Evolutionary conservation across 805 yeast species (phyloP).

Genomic region (Gaillardinia entomophila): DNA sequence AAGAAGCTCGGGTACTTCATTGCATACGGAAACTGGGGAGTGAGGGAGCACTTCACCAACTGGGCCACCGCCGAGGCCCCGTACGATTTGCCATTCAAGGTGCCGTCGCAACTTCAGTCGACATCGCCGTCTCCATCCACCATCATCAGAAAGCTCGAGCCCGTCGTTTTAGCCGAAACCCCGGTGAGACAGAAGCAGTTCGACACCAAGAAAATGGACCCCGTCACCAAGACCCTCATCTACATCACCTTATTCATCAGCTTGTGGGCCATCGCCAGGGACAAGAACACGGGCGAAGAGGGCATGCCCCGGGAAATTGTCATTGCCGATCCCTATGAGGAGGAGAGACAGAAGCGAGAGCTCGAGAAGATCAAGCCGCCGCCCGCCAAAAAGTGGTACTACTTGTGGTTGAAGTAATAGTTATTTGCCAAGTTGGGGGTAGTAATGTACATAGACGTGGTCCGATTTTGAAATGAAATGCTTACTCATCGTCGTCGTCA

Average conservation of each 20-base stretch:
- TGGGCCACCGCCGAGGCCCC: conserved; percentile 44
- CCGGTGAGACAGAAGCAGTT: conserved; percentile 40
- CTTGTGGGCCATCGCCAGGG: conserved; percentile 50
- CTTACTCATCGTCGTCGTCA: conserved; percentile 41
- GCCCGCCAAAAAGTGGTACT: conserved; percentile 41
- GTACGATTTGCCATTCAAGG: conserved; percentile 53
- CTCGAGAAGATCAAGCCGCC: conserved; percentile 9
- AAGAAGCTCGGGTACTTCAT: conserved; percentile 57
- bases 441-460: background rate
- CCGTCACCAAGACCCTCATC: conserved; percentile 48
- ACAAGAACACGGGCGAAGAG: conserved; percentile 44
- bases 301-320: conserved; percentile 35
- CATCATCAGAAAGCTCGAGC: conserved; percentile 23
- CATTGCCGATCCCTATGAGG: conserved; percentile 32
- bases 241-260: conserved; percentile 44
- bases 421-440: background rate
- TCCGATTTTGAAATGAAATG: background rate
- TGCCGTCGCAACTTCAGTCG: conserved; percentile 29
- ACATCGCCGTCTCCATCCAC: conserved; percentile 18
- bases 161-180: conserved; percentile 39
- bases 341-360: conserved; percentile 13
- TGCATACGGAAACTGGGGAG: conserved; percentile 69
- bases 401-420: conserved; percentile 39
- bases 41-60: conserved; percentile 50
- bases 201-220: conserved; percentile 49